These are phyloP conservation scores for Trypanosoma brucei DNA, from an alignment of 208 protist genomes.

Conservation along the genomic window DNA sequence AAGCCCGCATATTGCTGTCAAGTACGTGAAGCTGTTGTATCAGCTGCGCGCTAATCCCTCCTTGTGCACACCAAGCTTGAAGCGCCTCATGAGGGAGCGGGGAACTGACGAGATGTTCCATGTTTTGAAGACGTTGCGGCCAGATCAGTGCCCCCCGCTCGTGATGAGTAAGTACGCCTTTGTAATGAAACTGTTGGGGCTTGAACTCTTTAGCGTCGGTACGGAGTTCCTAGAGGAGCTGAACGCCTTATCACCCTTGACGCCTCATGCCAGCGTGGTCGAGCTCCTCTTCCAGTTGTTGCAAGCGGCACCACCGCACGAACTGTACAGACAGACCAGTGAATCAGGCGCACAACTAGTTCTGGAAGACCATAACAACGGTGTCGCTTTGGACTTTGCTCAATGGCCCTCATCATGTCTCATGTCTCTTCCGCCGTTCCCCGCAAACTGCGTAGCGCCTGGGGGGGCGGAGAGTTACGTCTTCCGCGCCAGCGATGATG, in stretches of 20 bases:
- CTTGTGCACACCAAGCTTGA: slow-evolving; percentile 40
- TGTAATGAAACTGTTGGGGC: slow-evolving; percentile 73
- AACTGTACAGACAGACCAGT: neutral
- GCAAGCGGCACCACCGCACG: slow-evolving; percentile 9
- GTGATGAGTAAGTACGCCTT: slow-evolving; percentile 85
- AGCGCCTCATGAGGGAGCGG: slow-evolving; percentile 36
- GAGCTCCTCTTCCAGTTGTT: slow-evolving; percentile 48
- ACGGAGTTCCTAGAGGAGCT: slow-evolving; percentile 32
- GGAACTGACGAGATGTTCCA: slow-evolving; percentile 65
- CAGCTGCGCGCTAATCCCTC: slow-evolving; percentile 61
- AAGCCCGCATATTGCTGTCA: slow-evolving; percentile 61
- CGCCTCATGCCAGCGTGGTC: slow-evolving; percentile 34
- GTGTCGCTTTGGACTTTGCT: slow-evolving; percentile 31
- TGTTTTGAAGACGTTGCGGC: slow-evolving; percentile 45
- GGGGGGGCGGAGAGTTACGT: slow-evolving; percentile 48
- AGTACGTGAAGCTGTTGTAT: slow-evolving; percentile 80
- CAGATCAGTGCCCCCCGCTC: slow-evolving; percentile 39
- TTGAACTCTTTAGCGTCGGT: slow-evolving; percentile 58
- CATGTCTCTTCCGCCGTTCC: slow-evolving; percentile 49
- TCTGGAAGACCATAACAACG: neutral
- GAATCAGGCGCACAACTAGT: neutral
- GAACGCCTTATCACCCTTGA: slow-evolving; percentile 20
- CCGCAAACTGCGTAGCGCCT: slow-evolving; percentile 30
- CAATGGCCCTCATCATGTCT: slow-evolving; percentile 61
- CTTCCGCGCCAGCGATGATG: slow-evolving; percentile 41